These are phyloP conservation scores for Aspergillus mulundensis DNA, from an alignment of 495 filamentous ascomycete species.

Conservation along the genomic window DNA sequence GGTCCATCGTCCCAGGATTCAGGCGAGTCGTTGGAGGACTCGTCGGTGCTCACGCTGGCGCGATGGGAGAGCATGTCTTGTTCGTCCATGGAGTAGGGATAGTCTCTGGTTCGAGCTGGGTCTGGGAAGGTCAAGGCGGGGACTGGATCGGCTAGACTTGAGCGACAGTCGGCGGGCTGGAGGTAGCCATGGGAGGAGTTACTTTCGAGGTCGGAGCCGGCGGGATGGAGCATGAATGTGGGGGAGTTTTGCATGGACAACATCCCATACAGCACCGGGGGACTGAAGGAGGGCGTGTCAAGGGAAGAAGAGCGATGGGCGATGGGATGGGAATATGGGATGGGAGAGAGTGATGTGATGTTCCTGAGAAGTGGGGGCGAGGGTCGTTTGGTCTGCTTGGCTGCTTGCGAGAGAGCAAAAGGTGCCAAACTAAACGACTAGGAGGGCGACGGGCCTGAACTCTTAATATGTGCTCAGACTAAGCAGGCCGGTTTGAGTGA, in stretches of 20 bases:
- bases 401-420: slow-evolving; percentile 3
- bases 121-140: slow-evolving; percentile 8
- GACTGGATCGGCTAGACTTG: slow-evolving; percentile 20
- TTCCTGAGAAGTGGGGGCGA: slow-evolving; percentile 16
- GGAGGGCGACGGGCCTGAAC: not conserved
- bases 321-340: not conserved
- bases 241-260: slow-evolving; percentile 43
- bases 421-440: not conserved
- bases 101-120: slow-evolving; percentile 7
- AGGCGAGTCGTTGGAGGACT: slow-evolving; percentile 34
- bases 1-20: slow-evolving; percentile 30
- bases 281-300: not conserved
- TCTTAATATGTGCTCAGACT: not conserved
- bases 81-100: slow-evolving; percentile 20
- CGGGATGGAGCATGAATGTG: slow-evolving; percentile 18
- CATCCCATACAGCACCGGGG: slow-evolving; percentile 27
- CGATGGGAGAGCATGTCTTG: slow-evolving; percentile 26
- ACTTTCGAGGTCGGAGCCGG: slow-evolving; percentile 14
- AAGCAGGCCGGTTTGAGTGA: slow-evolving; percentile 11
- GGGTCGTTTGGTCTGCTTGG: slow-evolving; percentile 1
- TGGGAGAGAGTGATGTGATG: not conserved
- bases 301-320: not conserved
- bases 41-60: slow-evolving; percentile 37
- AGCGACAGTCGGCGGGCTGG: slow-evolving; percentile 12
- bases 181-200: slow-evolving; percentile 13